A percentile compares a stretch with the other conserved stretches of the same genome.
Evolutionary conservation across 2,329 filamentous ascomycete genomes (phyloP).

Genomic region (Trichoderma sp.): DNA sequence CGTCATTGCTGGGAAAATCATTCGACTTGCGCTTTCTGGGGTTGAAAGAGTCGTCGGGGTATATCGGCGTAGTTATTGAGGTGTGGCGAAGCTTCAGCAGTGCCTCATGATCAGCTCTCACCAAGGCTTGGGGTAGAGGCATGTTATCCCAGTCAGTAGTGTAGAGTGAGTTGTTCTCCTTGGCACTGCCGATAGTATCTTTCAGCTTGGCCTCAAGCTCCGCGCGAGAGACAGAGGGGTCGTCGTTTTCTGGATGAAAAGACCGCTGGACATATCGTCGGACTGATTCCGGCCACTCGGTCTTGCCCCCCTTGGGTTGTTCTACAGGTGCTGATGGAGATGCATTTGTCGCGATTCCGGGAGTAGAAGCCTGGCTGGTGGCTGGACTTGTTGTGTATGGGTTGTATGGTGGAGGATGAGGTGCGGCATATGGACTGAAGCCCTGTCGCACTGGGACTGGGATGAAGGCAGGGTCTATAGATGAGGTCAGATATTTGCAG

Average conservation of each 20-base stretch:
- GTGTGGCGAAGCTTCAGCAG: constrained; percentile 40
- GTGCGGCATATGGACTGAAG: constrained; percentile 47
- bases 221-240: constrained; percentile 56
- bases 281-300: constrained; percentile 78
- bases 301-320: constrained; percentile 52
- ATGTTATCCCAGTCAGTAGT: constrained; percentile 78
- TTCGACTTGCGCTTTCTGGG: constrained; percentile 81
- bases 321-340: constrained; percentile 32
- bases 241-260: constrained; percentile 71
- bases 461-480: constrained; percentile 54
- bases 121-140: constrained; percentile 80
- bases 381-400: constrained; percentile 31
- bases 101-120: constrained; percentile 64
- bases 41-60: constrained; percentile 32
- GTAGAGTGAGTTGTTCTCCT: constrained; percentile 68
- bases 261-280: constrained; percentile 85
- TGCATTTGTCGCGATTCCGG: constrained; percentile 30
- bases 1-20: constrained; percentile 54
- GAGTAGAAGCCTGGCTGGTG: constrained; percentile 27
- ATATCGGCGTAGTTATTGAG: constrained; percentile 22
- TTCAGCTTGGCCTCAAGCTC: constrained; percentile 86
- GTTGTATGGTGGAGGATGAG: constrained; percentile 26
- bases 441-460: constrained; percentile 60
- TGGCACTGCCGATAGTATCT: constrained; percentile 77
- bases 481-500: constrained; percentile 25